Percentiles rank a stretch among this genome's conserved stretches.
These are phyloP conservation scores for Amanita rubescens DNA, from an alignment of 768 basidiomycete genomes.

Conservation along the genomic window DNA sequence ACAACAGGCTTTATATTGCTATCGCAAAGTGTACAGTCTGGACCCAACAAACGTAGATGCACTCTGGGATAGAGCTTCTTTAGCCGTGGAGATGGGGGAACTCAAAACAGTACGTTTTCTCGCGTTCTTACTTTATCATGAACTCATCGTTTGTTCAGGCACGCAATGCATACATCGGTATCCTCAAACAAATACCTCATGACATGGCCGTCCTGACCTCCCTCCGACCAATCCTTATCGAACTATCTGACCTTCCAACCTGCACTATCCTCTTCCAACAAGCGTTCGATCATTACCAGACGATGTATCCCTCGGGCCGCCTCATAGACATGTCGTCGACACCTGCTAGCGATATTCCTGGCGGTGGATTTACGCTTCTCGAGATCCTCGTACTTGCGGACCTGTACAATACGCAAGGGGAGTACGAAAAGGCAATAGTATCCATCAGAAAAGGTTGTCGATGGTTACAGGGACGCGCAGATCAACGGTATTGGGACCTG, in stretches of 20 bases:
- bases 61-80: slow-evolving; percentile 81
- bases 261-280: slow-evolving; percentile 64
- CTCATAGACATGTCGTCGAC: slow-evolving; percentile 22
- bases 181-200: slow-evolving; percentile 72
- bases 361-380: slow-evolving; percentile 52
- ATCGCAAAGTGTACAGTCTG: slow-evolving; percentile 69
- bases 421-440: slow-evolving; percentile 60
- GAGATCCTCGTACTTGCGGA: slow-evolving; percentile 85
- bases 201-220: slow-evolving; percentile 75
- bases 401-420: slow-evolving; percentile 63
- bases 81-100: slow-evolving; percentile 73
- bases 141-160: slow-evolving; percentile 31
- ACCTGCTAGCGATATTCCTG: slow-evolving; percentile 21
- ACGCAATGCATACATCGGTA: slow-evolving; percentile 53
- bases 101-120: slow-evolving; percentile 46
- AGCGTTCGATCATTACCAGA: slow-evolving; percentile 66
- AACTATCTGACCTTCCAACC: slow-evolving; percentile 56
- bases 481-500: slow-evolving; percentile 73
- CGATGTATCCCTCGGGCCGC: slow-evolving; percentile 36
- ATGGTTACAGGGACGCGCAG: slow-evolving; percentile 83
- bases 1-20: slow-evolving; percentile 90
- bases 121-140: not conserved
- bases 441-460: slow-evolving; percentile 70
- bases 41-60: slow-evolving; percentile 80
- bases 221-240: slow-evolving; percentile 68